These are phyloP conservation scores for Suhomyces canberraensis DNA, from an alignment of 805 yeast genomes.

Conservation along the genomic window DNA sequence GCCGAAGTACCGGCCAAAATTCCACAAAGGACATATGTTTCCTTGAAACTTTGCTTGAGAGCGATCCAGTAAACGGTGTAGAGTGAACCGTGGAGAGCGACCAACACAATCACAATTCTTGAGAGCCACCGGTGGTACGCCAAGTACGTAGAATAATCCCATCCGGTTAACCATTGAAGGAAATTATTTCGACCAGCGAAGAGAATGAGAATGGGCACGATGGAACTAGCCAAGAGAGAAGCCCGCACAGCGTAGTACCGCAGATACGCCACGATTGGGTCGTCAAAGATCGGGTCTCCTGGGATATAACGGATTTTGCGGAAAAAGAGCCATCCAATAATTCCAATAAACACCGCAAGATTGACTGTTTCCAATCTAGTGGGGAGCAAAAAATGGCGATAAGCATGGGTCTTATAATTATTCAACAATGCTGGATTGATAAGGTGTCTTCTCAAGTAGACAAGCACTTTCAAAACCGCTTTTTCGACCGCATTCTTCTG, in stretches of 20 bases:
- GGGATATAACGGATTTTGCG: slow-evolving; percentile 16
- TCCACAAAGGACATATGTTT: slow-evolving; percentile 21
- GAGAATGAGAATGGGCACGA: slow-evolving; percentile 31
- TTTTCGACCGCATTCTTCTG: background rate
- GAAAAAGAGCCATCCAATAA: slow-evolving; percentile 9
- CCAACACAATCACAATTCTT: slow-evolving; percentile 40
- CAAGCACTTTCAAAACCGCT: slow-evolving; percentile 13
- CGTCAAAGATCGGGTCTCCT: slow-evolving; percentile 25
- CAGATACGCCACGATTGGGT: slow-evolving; percentile 17
- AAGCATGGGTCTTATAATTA: slow-evolving; percentile 24
- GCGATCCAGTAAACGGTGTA: slow-evolving; percentile 8
- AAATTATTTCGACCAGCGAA: slow-evolving; percentile 37
- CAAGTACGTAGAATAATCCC: slow-evolving; percentile 48
- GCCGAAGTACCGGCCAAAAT: slow-evolving; percentile 16
- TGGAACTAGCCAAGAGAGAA: slow-evolving; percentile 23
- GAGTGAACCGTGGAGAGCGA: slow-evolving; percentile 38
- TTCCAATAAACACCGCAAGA: slow-evolving; percentile 5
- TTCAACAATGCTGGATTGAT: slow-evolving; percentile 40
- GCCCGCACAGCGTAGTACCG: slow-evolving; percentile 17
- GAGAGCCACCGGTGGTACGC: slow-evolving; percentile 58
- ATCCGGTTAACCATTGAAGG: slow-evolving; percentile 36
- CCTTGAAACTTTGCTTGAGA: slow-evolving; percentile 11
- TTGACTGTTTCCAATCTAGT: slow-evolving; percentile 12
- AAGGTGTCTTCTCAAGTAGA: slow-evolving; percentile 30
- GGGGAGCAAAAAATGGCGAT: slow-evolving; percentile 27